phyloP scores from a whole-genome alignment of 768 basidiomycete species.

The Asterophora lycoperdoides region DNA sequence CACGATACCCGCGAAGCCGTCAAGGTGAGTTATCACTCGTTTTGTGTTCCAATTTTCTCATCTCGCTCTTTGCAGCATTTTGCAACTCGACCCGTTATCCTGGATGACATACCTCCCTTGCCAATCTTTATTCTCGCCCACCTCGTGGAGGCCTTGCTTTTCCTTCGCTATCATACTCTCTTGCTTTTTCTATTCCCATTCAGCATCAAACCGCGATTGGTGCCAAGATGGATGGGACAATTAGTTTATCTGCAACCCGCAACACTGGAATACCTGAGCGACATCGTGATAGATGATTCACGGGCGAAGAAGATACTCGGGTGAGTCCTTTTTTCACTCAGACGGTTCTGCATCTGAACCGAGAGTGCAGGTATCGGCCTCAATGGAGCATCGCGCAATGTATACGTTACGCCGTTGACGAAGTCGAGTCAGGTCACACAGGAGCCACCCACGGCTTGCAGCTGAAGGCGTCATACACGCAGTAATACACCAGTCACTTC shows the following conservation, averaged over 20 bases:
- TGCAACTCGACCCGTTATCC: conserved; percentile 23
- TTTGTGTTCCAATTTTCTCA: background rate
- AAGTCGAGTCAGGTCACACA: conserved; percentile 25
- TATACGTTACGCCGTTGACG: conserved; percentile 30
- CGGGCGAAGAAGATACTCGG: conserved; percentile 29
- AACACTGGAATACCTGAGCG: conserved; percentile 26
- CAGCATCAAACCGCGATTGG: conserved; percentile 18
- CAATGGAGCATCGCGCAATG: conserved; percentile 29
- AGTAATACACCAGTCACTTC: background rate
- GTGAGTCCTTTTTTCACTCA: conserved; percentile 15
- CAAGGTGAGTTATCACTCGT: conserved; percentile 18
- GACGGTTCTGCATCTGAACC: background rate
- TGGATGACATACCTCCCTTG: conserved; percentile 26
- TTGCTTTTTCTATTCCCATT: conserved; percentile 18
- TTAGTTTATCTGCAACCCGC: conserved; percentile 29
- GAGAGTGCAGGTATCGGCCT: conserved; percentile 21
- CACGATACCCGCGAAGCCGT: conserved; percentile 25
- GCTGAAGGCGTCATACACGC: conserved; percentile 3
- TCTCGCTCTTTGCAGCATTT: conserved; percentile 21
- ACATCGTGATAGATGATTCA: conserved; percentile 30
- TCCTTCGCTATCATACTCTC: conserved; percentile 24
- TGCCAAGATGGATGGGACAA: conserved; percentile 29
- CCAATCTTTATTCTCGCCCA: conserved; percentile 28
- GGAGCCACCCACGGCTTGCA: conserved; percentile 20
- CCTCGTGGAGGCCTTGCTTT: conserved; percentile 26